phyloP scores from a whole-genome alignment of 192 early-diverging fungal species.

The Dissophora globulifera region DNA sequence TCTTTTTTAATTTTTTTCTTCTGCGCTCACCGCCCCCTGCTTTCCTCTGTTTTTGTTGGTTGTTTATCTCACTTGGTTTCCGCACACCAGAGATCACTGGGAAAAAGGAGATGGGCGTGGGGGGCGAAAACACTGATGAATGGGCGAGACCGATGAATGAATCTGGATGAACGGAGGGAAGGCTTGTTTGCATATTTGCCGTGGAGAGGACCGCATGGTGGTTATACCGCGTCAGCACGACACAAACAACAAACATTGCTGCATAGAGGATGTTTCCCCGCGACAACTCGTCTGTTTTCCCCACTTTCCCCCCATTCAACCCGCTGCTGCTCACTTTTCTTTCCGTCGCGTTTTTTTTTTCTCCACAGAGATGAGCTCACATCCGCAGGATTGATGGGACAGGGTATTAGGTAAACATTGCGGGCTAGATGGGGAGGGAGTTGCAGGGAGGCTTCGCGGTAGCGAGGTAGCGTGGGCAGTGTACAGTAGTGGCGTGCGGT shows the following conservation, averaged over 20 bases:
- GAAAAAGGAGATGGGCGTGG: neutral
- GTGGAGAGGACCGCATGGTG: neutral
- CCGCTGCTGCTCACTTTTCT: neutral
- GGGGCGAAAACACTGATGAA: conserved; percentile 1
- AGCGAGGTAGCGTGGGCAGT: neutral
- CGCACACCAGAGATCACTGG: neutral
- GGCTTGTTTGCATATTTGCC: no score
- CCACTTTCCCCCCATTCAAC: neutral
- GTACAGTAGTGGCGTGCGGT: no score
- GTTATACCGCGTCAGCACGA: neutral
- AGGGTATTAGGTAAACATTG: conserved; percentile 18
- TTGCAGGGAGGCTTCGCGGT: no score
- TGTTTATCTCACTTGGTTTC: conserved; percentile 3
- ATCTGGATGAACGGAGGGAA: no score
- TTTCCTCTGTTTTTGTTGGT: conserved; percentile 3
- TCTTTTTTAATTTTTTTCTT: neutral
- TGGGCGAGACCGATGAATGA: neutral
- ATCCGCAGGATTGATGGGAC: neutral
- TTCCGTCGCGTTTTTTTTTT: neutral
- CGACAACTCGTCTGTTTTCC: neutral
- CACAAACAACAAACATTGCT: neutral
- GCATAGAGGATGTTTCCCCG: neutral
- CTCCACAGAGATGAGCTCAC: neutral
- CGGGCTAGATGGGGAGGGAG: no score
- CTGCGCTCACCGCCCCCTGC: neutral